Evolutionary conservation across 495 filamentous ascomycete species (phyloP), one percentile per base, ranked within the genome.

Genomic region (Aspergillus panamensis): DNA sequence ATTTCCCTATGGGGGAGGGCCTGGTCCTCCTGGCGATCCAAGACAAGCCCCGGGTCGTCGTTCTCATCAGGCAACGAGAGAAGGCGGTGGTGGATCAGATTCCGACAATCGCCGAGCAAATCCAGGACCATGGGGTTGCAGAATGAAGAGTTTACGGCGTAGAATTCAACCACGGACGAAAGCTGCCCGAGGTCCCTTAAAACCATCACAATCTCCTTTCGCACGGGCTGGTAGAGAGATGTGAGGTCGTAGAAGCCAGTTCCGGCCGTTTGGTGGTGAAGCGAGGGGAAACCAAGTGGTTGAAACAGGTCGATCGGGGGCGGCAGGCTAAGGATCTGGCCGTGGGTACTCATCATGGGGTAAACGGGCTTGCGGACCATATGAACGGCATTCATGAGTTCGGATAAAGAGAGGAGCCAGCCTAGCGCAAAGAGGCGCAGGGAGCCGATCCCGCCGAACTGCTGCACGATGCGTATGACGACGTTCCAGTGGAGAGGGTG

Each of bases 401-500:
- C 53, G 6, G 53, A 33, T 6, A 55, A 16, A 42, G 25, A n/a
- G 25, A 59, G 49, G n/a, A 53, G 33, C 57, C 49, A 59, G 12
- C 39, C 40, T 12, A 59, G 50, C 12, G 49, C 57, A 47, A 47
- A 59, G 6, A 35, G 8, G 16, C 35, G 49, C 48, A 59, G 42
- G 40, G 16, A 47, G 12, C 48, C 21, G 43, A 59, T 53, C 16
- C 57, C 57, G 8, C 57, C 57, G 14, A 53, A 52, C 13, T 49
- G 40, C 8, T 17, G 33, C 25, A 59, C 39, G 13, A 53, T 39
- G 30, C 33, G 17, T 3, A 53, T 30, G 29, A 59, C 31, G 16
- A 59, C n/a, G 13, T 29, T 48, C 57, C 57, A 53, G 19, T 59
- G 57, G 3, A 48, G 39, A 6, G 48, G 31, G 40, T 59, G 57